Evolutionary conservation across 768 basidiomycete genomes (phyloP), one percentile per base, ranked within the genome.

Genomic region (Mycena rebaudengoi): DNA sequence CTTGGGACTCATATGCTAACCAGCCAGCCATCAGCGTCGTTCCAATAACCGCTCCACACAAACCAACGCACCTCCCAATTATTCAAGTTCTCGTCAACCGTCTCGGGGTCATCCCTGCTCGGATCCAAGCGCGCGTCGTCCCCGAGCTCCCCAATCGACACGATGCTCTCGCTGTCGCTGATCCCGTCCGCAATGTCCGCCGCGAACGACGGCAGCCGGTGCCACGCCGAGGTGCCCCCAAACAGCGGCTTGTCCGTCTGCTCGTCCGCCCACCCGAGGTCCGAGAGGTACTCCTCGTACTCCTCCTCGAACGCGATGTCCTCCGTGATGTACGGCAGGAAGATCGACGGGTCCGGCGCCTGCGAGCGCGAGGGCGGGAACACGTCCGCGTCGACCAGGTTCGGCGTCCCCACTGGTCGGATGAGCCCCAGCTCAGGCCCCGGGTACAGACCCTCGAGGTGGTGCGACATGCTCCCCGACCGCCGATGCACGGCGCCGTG

Each of bases 291-390:
- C 71, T 97, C 96, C 74, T 98, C 96, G 71, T 98, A 99, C 71
- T 98, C 96, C 72, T 95, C 94, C 71, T 98, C 96, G 68, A 96
- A 96, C 1, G 95, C 95, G 62, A 94, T 91, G 69, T 95, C 93
- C 74, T 99, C 97, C 2, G 94, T 91, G 39, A 93, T 95, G 73
- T 95, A 98, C 16, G 95, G 94, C 21, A 95, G 82, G 80, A 95
- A 94, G 44, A 91, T 90, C 14, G 88, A 89, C 12, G 91, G 88
- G 73, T 94, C 91, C 0, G 91, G 90, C 1, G 92, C 91, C 70
- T 92, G 92, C 40, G 93, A 91, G 30, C 95, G 93, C 26, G 91
- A 84, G 1, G 98, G 98, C 25, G 98, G 98, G 82, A 99, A 99
- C 13, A 98, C 94, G 67, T 99, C 98, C 8, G 88, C 88, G 66